These are phyloP conservation scores for Oryza officinalis DNA, from an alignment of 176 grass and related monocot genomes.

Conservation along the genomic window DNA sequence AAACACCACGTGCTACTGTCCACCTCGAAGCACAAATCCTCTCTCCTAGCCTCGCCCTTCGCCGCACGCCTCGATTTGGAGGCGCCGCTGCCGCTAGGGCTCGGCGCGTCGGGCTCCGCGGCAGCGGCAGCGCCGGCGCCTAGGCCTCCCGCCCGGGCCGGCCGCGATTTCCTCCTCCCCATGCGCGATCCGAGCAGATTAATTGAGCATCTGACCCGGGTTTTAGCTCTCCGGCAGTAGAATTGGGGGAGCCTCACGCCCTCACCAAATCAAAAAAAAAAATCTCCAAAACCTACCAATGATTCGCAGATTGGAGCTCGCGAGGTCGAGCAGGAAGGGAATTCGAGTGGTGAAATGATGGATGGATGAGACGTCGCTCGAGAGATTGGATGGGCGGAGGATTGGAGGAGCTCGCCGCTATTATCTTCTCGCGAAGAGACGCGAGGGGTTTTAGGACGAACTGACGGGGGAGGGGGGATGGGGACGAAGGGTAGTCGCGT, in stretches of 20 bases:
- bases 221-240: neutral
- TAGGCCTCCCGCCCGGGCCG: constrained; percentile 43
- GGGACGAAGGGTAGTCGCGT: neutral
- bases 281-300: neutral
- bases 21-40: constrained; percentile 56
- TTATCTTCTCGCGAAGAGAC: neutral
- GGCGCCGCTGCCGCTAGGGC: constrained; percentile 26
- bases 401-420: neutral
- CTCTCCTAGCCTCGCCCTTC: constrained; percentile 41
- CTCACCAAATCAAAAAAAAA: neutral
- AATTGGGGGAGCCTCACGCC: constrained; percentile 18
- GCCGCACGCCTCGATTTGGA: constrained; percentile 45
- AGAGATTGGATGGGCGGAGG: neutral
- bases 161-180: constrained; percentile 76
- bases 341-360: neutral
- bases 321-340: neutral
- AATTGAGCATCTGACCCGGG: constrained; percentile 1
- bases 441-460: constrained; percentile 1
- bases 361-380: neutral
- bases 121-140: neutral
- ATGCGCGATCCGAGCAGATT: constrained; percentile 35
- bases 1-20: constrained; percentile 33
- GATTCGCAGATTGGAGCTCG: neutral
- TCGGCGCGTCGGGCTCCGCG: constrained; percentile 33
- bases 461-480: neutral